Percentiles rank a stretch among this genome's conserved stretches.
phyloP scores from a whole-genome alignment of 73 alveolate species.

The Paramecium bursaria region DNA sequence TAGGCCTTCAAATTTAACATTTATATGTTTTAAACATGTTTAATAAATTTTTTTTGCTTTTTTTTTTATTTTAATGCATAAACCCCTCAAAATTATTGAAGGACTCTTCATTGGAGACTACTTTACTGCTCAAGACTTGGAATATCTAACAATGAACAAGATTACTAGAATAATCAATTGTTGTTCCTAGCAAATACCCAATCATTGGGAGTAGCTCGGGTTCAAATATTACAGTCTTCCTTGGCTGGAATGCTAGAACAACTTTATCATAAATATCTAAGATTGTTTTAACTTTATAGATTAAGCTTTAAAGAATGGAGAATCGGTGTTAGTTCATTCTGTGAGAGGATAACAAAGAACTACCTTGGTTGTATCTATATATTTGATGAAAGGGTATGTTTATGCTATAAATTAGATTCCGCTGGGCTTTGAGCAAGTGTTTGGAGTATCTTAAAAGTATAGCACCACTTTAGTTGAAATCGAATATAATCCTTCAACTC shows the following conservation, averaged over 20 bases:
- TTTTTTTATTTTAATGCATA: no score
- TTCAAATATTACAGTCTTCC: constrained; percentile 84
- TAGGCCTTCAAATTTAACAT: neutral
- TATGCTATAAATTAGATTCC: no score
- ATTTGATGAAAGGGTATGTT: constrained; percentile 74
- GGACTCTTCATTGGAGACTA: constrained; percentile 48
- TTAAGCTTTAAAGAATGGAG: constrained; percentile 73
- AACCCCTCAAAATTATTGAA: constrained; percentile 35
- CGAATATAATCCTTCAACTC: no score
- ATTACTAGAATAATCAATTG: constrained; percentile 91
- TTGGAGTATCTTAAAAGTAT: no score
- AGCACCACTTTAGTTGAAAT: no score
- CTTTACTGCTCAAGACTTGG: constrained; percentile 77
- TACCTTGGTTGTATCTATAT: constrained; percentile 64
- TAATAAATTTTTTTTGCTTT: neutral
- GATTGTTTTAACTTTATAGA: constrained; percentile 73
- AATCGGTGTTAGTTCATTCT: constrained; percentile 78
- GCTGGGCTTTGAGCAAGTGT: no score
- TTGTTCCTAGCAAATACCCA: constrained; percentile 91
- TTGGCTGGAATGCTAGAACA: constrained; percentile 82
- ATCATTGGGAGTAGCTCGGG: constrained; percentile 94
- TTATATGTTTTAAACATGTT: no score
- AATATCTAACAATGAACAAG: constrained; percentile 90
- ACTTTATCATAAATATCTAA: neutral
- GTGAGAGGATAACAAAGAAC: constrained; percentile 76